A percentile compares a stretch with the other conserved stretches of the same genome.
These are phyloP conservation scores for Diaporthe helianthi DNA, from an alignment of 2,329 filamentous ascomycete species.

Conservation along the genomic window DNA sequence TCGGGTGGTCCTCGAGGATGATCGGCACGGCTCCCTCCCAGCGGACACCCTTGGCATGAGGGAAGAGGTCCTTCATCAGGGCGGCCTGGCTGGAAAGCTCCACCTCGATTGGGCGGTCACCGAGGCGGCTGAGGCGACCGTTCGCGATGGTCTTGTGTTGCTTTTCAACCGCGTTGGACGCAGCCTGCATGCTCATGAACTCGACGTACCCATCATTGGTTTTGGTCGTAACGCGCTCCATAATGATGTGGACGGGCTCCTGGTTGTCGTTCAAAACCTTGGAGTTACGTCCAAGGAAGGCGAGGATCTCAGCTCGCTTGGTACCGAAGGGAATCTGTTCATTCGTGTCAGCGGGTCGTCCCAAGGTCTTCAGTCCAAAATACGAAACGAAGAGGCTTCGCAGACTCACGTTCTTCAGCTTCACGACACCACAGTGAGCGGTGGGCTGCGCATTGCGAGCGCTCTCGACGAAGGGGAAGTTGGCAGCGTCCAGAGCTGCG, in stretches of 20 bases:
- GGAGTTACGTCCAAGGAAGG: constrained; percentile 65
- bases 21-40: constrained; percentile 59
- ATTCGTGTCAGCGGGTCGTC: background rate
- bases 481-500: constrained; percentile 46
- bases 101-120: constrained; percentile 63
- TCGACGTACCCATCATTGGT: constrained; percentile 69
- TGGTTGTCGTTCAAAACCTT: constrained; percentile 60
- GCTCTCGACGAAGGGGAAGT: constrained; percentile 57
- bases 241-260: constrained; percentile 68
- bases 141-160: constrained; percentile 49
- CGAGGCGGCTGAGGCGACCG: constrained; percentile 58
- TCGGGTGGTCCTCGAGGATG: constrained; percentile 46
- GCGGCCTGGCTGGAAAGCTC: constrained; percentile 61
- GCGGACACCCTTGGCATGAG: constrained; percentile 59
- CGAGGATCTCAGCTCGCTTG: constrained; percentile 61
- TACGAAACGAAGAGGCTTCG: background rate
- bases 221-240: constrained; percentile 69
- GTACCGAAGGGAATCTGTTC: constrained; percentile 64
- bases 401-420: constrained; percentile 57
- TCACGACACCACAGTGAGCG: constrained; percentile 52
- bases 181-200: constrained; percentile 60
- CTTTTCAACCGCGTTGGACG: constrained; percentile 58
- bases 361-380: rapidly evolving
- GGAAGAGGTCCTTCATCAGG: constrained; percentile 70
- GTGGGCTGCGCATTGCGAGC: constrained; percentile 41